These are phyloP conservation scores for Tetraselmis chui DNA, from an alignment of 139 green algal genomes.

Conservation along the genomic window DNA sequence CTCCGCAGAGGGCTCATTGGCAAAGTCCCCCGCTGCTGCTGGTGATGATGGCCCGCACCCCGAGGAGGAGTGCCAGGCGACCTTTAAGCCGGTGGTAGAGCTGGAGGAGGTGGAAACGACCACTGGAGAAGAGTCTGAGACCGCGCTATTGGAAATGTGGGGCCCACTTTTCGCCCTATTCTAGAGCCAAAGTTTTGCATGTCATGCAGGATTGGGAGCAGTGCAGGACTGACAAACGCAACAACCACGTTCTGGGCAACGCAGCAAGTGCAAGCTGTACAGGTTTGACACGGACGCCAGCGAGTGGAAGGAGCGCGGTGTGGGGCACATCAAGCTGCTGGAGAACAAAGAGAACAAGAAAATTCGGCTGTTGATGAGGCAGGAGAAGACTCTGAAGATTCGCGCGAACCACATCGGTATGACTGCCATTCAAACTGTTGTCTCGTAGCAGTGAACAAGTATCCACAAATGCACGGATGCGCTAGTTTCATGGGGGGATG, in stretches of 20 bases:
- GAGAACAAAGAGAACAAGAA: slow-evolving; percentile 89
- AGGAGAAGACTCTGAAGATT: slow-evolving; percentile 99
- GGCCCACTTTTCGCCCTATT: slow-evolving; percentile 20
- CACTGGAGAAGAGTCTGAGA: slow-evolving; percentile 94
- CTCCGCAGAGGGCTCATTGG: slow-evolving; percentile 29
- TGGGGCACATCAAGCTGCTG: slow-evolving; percentile 84
- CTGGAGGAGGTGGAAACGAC: slow-evolving; percentile 88
- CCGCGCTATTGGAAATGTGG: slow-evolving; percentile 78
- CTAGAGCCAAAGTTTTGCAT: not conserved
- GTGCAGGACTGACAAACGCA: no score
- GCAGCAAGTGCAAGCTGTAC: slow-evolving; percentile 81
- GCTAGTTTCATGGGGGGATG: no score
- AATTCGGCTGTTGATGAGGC: slow-evolving; percentile 90
- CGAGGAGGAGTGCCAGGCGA: slow-evolving; percentile 80
- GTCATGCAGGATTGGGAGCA: no score
- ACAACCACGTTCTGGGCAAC: no score
- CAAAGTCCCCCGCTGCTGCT: slow-evolving; percentile 7
- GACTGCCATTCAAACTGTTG: slow-evolving; percentile 1
- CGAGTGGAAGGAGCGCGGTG: slow-evolving; percentile 98
- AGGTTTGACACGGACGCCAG: slow-evolving; percentile 57
- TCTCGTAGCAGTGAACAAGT: no score
- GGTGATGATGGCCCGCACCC: not conserved
- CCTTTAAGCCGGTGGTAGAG: slow-evolving; percentile 93
- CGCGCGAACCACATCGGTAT: slow-evolving; percentile 88
- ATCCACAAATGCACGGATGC: no score